Base-by-base conservation (phyloP, 2,329 filamentous ascomycete genomes). In the Botrytis deweyae region DNA sequence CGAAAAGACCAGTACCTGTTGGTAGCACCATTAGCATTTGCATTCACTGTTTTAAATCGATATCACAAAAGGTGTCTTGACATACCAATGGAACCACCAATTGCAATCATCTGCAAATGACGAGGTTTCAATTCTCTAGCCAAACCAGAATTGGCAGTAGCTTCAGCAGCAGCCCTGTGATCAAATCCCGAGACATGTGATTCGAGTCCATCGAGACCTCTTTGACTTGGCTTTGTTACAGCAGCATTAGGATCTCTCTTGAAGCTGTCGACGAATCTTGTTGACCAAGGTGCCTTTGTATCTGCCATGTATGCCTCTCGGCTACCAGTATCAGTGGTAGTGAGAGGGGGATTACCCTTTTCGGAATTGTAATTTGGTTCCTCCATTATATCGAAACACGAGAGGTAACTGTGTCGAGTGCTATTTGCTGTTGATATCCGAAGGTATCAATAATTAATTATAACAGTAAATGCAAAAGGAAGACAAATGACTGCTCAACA, bases 131-230 rank as follows among this genome's bases (percentile, higher is more conserved):
- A 82, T 65, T 86, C 86, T 76, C 86, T 84, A 29, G 92, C 89
- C 67, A 98, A 86, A 9, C 92, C 90, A 61, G 93, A 91, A 76
- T 91, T 88, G 10, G 93, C 92, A 2, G 93, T 95, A 52, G 85
- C 85, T 44, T 85, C 83, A 1, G 87, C 87, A 2, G 88, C 89
- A 72, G 82, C 82, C 80, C 93, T 91, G 78, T 94, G 84, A 80
- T 93, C 88, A 80, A 87, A 90, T 22, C 85, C 84, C 2, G 75
- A 70, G 18, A 66, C 73, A 1, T 33, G 44, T 8, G 36, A 38
- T 63, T 63, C 61, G 25, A 16, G 61, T n/a, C 65, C 55, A 12
- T 33, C 59, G 18, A 72, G 70, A 36, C 74, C 64, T 20, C 36
- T 44, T 58, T 72, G 70, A 42, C 29, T 40, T 38, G 73, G 75